phyloP scores from a whole-genome alignment of 1,284 basidiomycete genomes.

The Volvariella surrecta region DNA sequence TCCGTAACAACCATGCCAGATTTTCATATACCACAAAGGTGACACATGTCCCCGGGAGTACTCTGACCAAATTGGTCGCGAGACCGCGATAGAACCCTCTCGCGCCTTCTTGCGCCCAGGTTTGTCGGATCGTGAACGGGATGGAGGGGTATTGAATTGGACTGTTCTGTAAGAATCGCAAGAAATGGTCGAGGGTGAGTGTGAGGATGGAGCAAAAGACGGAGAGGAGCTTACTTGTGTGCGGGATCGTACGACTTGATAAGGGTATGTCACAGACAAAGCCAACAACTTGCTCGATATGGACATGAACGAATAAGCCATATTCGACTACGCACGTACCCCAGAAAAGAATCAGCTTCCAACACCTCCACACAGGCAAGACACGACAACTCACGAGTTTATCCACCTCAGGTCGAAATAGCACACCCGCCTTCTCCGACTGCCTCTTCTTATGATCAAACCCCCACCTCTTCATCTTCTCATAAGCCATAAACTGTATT shows the following conservation, averaged over 20 bases:
- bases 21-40: slow-evolving; percentile 99
- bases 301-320: slow-evolving; percentile 89
- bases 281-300: slow-evolving; percentile 87
- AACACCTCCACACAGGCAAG: background rate
- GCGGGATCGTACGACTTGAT: slow-evolving; percentile 93
- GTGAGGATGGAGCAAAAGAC: background rate
- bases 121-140: slow-evolving; percentile 69
- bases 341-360: background rate
- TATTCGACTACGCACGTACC: slow-evolving; percentile 61
- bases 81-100: slow-evolving; percentile 93
- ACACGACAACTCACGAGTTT: slow-evolving; percentile 59
- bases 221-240: slow-evolving; percentile 60
- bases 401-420: slow-evolving; percentile 67
- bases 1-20: slow-evolving; percentile 74
- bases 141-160: slow-evolving; percentile 76
- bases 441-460: slow-evolving; percentile 67
- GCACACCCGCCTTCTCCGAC: slow-evolving; percentile 48
- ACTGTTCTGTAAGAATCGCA: slow-evolving; percentile 39
- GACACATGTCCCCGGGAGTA: slow-evolving; percentile 94
- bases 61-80: slow-evolving; percentile 92
- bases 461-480: slow-evolving; percentile 89
- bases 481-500: slow-evolving; percentile 94
- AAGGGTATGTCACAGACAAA: slow-evolving; percentile 87
- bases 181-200: slow-evolving; percentile 1
- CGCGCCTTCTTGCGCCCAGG: slow-evolving; percentile 76